Evolutionary conservation across 202 grass and related monocot species (phyloP), one percentile per base, ranked within the genome.

Genomic region (Schoenoplectus tabernaemontani): DNA sequence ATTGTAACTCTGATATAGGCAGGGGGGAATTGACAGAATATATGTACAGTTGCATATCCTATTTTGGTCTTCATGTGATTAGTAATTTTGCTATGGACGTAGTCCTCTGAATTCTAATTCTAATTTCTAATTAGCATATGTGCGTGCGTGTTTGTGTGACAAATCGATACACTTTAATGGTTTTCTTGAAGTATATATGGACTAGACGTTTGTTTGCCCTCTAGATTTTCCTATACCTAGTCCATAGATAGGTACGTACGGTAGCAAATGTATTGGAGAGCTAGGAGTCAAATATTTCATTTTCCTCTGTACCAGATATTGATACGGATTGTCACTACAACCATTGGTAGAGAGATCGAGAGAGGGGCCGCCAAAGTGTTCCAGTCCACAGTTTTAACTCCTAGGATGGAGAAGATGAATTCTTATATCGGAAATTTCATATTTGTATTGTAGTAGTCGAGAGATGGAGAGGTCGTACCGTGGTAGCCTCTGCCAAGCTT

Each of bases 331-430:
- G 26, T n/a, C 46, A 34, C 24, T 53, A 32, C 5, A 74, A 74
- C 69, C 43, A 74, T 4, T 74, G 26, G 69, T 33, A 51, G 43
- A 73, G 68, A 74, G n/a, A n/a, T n/a, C n/a, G n/a, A 42, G 7
- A 48, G 57, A 41, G 42, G 50, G 11, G 42, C 77, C 77, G 77
- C 77, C 77, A 80, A 34, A 80, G 39, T 64, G 41, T 13, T 80
- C 59, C 77, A 64, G 41, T 80, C 77, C 77, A 80, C 77, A 63
- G 16, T 4, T 56, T 51, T 3, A 12, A 73, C 16, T 53, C 69
- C 69, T 74, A 74, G 7, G 3, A 37, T 4, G 16, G 59, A 64
- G 24, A 30, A 28, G 56, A 44, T 43, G 77, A 8, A 72, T 72
- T 46, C 0, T 46, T n/a, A n/a, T n/a, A n/a, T n/a, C n/a, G n/a